phyloP scores from a whole-genome alignment of 2,329 filamentous ascomycete species.

The Cercospora sp. region DNA sequence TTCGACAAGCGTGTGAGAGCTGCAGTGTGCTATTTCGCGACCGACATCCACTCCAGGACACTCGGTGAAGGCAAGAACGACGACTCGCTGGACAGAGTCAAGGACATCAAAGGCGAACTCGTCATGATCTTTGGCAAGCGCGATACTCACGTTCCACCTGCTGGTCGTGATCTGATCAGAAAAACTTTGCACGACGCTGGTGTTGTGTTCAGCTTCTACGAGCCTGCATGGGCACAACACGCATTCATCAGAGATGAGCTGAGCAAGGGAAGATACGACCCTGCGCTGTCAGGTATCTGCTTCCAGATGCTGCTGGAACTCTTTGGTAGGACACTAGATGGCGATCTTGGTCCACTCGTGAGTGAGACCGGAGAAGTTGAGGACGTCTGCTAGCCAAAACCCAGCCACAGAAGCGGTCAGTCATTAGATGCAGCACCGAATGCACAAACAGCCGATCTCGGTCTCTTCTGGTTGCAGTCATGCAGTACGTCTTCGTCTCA shows the following conservation, averaged over 20 bases:
- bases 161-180: slow-evolving; percentile 79
- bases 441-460: neutral
- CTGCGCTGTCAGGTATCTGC: slow-evolving; percentile 80
- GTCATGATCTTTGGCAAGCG: slow-evolving; percentile 90
- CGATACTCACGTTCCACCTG: slow-evolving; percentile 84
- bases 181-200: slow-evolving; percentile 76
- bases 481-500: neutral
- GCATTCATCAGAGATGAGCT: slow-evolving; percentile 92
- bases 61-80: slow-evolving; percentile 69
- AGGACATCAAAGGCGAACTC: slow-evolving; percentile 69
- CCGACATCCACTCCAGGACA: slow-evolving; percentile 79
- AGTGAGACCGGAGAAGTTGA: slow-evolving; percentile 48
- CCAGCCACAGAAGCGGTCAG: neutral
- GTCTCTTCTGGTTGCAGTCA: neutral
- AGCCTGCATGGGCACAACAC: slow-evolving; percentile 91
- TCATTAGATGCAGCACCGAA: neutral
- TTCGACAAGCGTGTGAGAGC: slow-evolving; percentile 76
- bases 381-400: slow-evolving; percentile 39
- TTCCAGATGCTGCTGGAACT: slow-evolving; percentile 88
- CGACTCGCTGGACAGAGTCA: slow-evolving; percentile 60
- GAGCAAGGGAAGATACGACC: slow-evolving; percentile 87
- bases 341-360: slow-evolving; percentile 71
- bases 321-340: slow-evolving; percentile 75
- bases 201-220: slow-evolving; percentile 77
- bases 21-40: slow-evolving; percentile 86